These are phyloP conservation scores for Moesziomyces sp. DNA, from an alignment of 1,284 basidiomycete species.

Conservation along the genomic window DNA sequence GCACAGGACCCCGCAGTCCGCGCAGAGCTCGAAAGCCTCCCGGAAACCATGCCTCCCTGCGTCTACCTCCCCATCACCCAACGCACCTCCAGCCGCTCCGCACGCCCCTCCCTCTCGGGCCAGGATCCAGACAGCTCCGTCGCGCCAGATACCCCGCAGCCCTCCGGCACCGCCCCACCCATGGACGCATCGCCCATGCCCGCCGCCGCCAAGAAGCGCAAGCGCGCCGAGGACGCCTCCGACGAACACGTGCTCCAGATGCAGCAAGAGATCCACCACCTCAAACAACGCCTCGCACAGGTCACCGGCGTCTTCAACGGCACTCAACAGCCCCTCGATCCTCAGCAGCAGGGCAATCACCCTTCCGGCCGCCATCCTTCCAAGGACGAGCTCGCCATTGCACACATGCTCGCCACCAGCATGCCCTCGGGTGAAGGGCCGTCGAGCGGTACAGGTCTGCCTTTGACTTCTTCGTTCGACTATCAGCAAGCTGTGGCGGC, in stretches of 20 bases:
- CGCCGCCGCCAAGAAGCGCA: slow-evolving; percentile 42
- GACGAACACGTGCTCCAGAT: slow-evolving; percentile 38
- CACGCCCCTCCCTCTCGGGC: slow-evolving; percentile 21
- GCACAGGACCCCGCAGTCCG: slow-evolving; percentile 37
- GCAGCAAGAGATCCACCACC: slow-evolving; percentile 46
- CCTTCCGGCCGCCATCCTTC: slow-evolving; percentile 37
- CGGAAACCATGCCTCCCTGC: slow-evolving; percentile 50
- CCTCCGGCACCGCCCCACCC: slow-evolving; percentile 15
- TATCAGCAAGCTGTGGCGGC: slow-evolving; percentile 44
- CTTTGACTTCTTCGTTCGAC: slow-evolving; percentile 29
- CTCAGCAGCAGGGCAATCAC: slow-evolving; percentile 21
- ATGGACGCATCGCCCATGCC: slow-evolving; percentile 41
- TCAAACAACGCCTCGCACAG: slow-evolving; percentile 45
- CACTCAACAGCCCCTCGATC: slow-evolving; percentile 14
- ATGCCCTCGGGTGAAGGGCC: slow-evolving; percentile 56
- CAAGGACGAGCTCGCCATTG: slow-evolving; percentile 58
- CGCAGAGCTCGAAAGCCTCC: slow-evolving; percentile 42
- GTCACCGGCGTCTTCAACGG: slow-evolving; percentile 43
- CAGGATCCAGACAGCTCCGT: slow-evolving; percentile 28
- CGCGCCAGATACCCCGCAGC: slow-evolving; percentile 19
- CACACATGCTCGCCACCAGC: slow-evolving; percentile 57
- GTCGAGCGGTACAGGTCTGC: slow-evolving; percentile 20
- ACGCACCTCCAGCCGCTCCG: slow-evolving; percentile 34
- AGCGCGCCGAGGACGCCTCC: slow-evolving; percentile 33
- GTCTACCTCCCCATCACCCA: slow-evolving; percentile 50